These are phyloP conservation scores for Erodium trifolium DNA, from an alignment of 441 rosid species.

Conservation along the genomic window DNA sequence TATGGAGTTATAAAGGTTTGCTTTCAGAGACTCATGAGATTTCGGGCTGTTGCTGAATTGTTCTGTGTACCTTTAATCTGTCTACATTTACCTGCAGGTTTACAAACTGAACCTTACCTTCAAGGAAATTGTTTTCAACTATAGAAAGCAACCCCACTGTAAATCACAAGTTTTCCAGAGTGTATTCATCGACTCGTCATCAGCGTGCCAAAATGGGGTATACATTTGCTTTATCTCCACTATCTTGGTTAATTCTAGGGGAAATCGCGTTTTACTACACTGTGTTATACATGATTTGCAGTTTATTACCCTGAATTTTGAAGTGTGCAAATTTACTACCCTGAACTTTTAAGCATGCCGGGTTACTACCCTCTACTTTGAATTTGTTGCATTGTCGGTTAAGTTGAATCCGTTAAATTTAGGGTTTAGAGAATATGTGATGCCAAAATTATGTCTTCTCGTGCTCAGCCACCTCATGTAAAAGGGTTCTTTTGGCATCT, in stretches of 20 bases:
- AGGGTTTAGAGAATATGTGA: no score
- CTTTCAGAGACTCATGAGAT: slow-evolving; percentile 15
- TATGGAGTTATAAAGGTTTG: slow-evolving; percentile 88
- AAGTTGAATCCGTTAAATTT: no score
- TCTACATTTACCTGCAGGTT: slow-evolving; percentile 40
- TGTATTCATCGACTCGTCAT: slow-evolving; percentile 67
- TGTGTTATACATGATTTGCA: neutral
- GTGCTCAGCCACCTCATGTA: no score
- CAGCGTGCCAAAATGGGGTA: slow-evolving; percentile 60
- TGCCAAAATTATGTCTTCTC: no score
- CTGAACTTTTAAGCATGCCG: no score
- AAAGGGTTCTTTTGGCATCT: no score
- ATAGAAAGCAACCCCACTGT: slow-evolving; percentile 95
- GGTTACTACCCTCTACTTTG: no score
- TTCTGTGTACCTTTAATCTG: neutral
- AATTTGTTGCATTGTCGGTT: no score
- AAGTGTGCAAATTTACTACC: no score
- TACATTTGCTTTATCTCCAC: slow-evolving; percentile 14
- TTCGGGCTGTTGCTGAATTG: slow-evolving; percentile 14
- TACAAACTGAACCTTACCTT: slow-evolving; percentile 75
- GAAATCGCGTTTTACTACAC: no score
- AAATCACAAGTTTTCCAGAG: slow-evolving; percentile 85
- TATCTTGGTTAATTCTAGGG: neutral
- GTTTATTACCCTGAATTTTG: no score
- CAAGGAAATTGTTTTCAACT: slow-evolving; percentile 75